phyloP scores from a whole-genome alignment of 2,329 filamentous ascomycete genomes.

The Torrubiella hemipterigena region DNA sequence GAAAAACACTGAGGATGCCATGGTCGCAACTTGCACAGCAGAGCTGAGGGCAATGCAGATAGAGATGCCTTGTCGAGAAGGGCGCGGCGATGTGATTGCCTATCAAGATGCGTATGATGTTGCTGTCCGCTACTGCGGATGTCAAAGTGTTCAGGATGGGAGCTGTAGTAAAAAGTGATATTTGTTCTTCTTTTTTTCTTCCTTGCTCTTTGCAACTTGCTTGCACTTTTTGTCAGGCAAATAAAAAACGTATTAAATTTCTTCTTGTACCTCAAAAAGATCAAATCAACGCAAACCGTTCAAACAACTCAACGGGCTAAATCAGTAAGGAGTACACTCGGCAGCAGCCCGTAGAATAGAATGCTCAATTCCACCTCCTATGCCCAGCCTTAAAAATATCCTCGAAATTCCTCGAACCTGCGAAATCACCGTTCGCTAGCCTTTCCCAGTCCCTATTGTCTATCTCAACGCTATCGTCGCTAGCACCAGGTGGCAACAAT shows the following conservation, averaged over 20 bases:
- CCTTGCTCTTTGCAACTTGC: slow-evolving; percentile 19
- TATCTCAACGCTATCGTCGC: no score
- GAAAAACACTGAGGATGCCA: slow-evolving; percentile 98
- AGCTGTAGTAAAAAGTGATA: slow-evolving; percentile 12
- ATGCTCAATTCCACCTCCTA: slow-evolving; percentile 19
- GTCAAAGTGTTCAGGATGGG: no score
- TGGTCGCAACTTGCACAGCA: no score
- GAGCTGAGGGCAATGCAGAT: no score
- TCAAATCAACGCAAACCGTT: no score
- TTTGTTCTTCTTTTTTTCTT: slow-evolving; percentile 19
- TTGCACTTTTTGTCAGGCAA: slow-evolving; percentile 25
- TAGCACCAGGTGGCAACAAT: no score
- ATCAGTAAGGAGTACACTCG: slow-evolving; percentile 28
- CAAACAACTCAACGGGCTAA: slow-evolving; percentile 18
- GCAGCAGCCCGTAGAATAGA: slow-evolving; percentile 21
- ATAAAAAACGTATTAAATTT: slow-evolving; percentile 32
- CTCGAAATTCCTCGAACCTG: neutral
- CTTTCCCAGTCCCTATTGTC: no score
- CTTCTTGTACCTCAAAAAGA: slow-evolving; percentile 35
- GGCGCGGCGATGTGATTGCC: no score
- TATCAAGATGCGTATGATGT: no score
- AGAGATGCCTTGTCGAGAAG: no score
- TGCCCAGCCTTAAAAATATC: slow-evolving; percentile 12
- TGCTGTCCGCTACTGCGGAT: no score
- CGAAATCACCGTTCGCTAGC: no score